A percentile compares a stretch with the other conserved stretches of the same genome.
These are phyloP conservation scores for Leonotis leonurus DNA, from an alignment of 257 asterid species.

Conservation along the genomic window DNA sequence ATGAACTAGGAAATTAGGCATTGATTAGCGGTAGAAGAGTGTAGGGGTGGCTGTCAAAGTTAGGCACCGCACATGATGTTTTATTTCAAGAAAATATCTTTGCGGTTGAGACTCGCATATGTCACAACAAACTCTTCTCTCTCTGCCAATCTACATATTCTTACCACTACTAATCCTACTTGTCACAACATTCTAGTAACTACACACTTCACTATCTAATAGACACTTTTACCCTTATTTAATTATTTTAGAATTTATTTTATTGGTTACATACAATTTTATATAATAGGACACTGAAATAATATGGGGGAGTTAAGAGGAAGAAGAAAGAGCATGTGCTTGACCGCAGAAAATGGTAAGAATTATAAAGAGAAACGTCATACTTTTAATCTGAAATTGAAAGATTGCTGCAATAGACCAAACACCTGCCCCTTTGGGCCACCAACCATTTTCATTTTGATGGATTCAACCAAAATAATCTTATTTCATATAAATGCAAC, in stretches of 20 bases:
- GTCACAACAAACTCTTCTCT: slow-evolving; percentile 5
- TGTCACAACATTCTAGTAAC: too few relatives aligned
- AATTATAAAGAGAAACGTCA: background rate
- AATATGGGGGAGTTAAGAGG: too few relatives aligned
- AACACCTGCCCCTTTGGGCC: slow-evolving; percentile 26
- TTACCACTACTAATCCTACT: background rate
- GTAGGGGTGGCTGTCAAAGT: slow-evolving; percentile 1
- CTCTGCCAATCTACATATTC: background rate
- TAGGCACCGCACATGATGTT: slow-evolving; percentile 10
- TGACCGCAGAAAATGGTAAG: background rate
- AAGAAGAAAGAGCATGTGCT: background rate
- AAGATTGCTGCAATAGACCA: slow-evolving; percentile 6
- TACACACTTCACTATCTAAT: too few relatives aligned
- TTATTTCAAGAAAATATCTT: slow-evolving; percentile 1
- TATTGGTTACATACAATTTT: too few relatives aligned
- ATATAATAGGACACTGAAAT: background rate
- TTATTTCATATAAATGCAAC: slow-evolving; percentile 1
- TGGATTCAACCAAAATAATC: slow-evolving; percentile 10
- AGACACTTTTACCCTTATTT: too few relatives aligned
- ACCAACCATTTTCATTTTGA: background rate
- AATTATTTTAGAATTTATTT: too few relatives aligned
- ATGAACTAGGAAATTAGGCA: background rate
- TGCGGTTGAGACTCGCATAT: background rate
- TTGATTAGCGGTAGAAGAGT: background rate
- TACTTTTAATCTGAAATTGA: background rate